Conservation (phyloP, 2,329 filamentous ascomycete genomes). For the Aureobasidium sp. region DNA sequence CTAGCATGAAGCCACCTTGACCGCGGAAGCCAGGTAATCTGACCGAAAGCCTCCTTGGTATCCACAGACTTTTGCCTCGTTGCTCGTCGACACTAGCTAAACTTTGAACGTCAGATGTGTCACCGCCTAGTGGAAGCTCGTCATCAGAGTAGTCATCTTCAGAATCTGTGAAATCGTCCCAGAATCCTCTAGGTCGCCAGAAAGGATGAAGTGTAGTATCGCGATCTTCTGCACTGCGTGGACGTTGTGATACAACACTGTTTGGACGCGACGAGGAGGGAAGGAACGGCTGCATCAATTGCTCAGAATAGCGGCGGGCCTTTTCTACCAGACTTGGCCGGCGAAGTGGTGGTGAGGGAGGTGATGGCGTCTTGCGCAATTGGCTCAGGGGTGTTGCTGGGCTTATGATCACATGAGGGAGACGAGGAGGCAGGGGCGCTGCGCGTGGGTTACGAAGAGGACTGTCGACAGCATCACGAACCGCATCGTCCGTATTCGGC, state of each 20-base stretch:
- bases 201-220: constrained; percentile 52
- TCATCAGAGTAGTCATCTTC: constrained; percentile 31
- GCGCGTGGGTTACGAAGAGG: constrained; percentile 53
- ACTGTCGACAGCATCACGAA: constrained; percentile 40
- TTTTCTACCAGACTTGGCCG: constrained; percentile 37
- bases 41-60: constrained; percentile 28
- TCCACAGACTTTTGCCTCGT: neutral
- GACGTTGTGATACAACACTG: constrained; percentile 18
- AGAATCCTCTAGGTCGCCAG: constrained; percentile 58
- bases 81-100: constrained; percentile 17
- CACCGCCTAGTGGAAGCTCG: constrained; percentile 38
- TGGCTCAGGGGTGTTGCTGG: constrained; percentile 43
- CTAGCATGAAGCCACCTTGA: constrained; percentile 42
- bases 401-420: constrained; percentile 43
- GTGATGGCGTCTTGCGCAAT: neutral
- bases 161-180: constrained; percentile 47
- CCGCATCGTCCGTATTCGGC: neutral
- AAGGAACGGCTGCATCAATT: constrained; percentile 37
- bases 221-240: constrained; percentile 10
- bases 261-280: constrained; percentile 17
- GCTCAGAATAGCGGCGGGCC: constrained; percentile 41
- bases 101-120: constrained; percentile 36
- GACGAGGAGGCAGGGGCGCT: constrained; percentile 48
- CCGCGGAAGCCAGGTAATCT: constrained; percentile 35
- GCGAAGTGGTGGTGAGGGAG: constrained; percentile 24